Evolutionary conservation across 1,284 basidiomycete genomes (phyloP), one percentile per base, ranked within the genome.

Genomic region (Peniophora sp.): DNA sequence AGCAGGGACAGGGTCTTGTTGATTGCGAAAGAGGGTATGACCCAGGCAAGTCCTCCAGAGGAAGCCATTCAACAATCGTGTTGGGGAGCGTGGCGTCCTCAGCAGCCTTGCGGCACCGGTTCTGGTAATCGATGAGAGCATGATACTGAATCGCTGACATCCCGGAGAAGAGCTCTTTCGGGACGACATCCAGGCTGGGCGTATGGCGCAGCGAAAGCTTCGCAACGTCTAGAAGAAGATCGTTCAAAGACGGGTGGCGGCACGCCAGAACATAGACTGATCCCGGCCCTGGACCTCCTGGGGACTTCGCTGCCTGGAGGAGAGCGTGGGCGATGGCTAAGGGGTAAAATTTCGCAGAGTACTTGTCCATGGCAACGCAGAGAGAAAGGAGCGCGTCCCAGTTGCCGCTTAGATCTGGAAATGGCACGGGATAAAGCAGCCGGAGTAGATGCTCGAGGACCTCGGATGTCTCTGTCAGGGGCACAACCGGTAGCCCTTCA

Each of bases 341-440:
- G 5, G 39, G 39, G n/a, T n/a, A n/a, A 16, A 17, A 22, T 16
- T n/a, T n/a, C 16, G 50, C 39, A 5, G 50, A 34, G 22, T 54
- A 54, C 45, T 53, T 55, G 39, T 43, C 38, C 3, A 49, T 22
- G 36, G 54, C 50, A 6, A 51, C 46, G 10, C 46, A 24, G 22
- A 55, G 48, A 14, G 19, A 2, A 32, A 32, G 27, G 12, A 32
- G 27, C 12, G 27, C 12, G 5, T 5, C 6, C 27, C 27, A 32
- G 27, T 32, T 12, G 27, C 12, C 27, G 25, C 14, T 17, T 2
- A 20, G 3, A 2, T 49, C 16, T 3, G 54, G 45, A 1, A n/a
- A 32, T 16, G 11, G 45, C 3, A 55, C 25, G 1, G 53, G 54
- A 23, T 55, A 55, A 35, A 50, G 36, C n/a, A 51, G 45, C 35